A percentile compares a stretch with the other conserved stretches of the same genome.
These are phyloP conservation scores for Cinchona pubescens DNA, from an alignment of 257 asterid species.

Conservation along the genomic window DNA sequence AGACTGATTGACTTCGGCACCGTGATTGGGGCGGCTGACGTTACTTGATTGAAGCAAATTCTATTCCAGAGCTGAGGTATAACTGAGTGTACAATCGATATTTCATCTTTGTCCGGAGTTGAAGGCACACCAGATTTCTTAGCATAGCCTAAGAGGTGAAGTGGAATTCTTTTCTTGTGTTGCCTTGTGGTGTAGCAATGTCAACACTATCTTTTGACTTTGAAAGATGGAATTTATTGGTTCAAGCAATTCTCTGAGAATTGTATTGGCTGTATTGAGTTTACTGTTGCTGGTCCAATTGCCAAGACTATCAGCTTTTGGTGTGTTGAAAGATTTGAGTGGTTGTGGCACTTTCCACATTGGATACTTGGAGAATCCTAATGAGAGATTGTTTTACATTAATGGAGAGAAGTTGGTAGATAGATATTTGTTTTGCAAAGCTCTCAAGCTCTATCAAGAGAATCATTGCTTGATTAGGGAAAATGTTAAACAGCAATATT, in stretches of 20 bases:
- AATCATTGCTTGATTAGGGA: conserved; percentile 41
- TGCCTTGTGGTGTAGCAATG: conserved; percentile 35
- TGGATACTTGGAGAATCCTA: conserved; percentile 38
- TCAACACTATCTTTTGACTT: conserved; percentile 21
- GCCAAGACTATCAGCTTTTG: conserved; percentile 40
- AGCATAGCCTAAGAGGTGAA: conserved; percentile 21
- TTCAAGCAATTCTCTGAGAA: conserved; percentile 26
- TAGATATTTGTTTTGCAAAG: conserved; percentile 53
- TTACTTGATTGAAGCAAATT: conserved; percentile 1
- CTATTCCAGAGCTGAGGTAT: background rate
- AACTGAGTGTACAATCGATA: background rate
- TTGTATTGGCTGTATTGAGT: conserved; percentile 34
- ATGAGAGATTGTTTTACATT: conserved; percentile 46
- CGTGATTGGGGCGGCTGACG: background rate
- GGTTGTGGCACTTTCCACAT: conserved; percentile 55
- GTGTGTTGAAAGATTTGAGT: conserved; percentile 33
- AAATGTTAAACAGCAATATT: conserved; percentile 36
- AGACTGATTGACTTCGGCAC: conserved; percentile 4
- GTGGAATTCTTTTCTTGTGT: conserved; percentile 29
- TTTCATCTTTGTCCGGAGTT: background rate
- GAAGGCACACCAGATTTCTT: conserved; percentile 21
- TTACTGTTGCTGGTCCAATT: conserved; percentile 46
- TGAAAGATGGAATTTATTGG: conserved; percentile 32
- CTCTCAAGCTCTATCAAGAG: conserved; percentile 37
- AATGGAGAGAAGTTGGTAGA: conserved; percentile 61